Base-by-base conservation (phyloP, 176 grass and related monocot species). In the Triticum urartu region DNA sequence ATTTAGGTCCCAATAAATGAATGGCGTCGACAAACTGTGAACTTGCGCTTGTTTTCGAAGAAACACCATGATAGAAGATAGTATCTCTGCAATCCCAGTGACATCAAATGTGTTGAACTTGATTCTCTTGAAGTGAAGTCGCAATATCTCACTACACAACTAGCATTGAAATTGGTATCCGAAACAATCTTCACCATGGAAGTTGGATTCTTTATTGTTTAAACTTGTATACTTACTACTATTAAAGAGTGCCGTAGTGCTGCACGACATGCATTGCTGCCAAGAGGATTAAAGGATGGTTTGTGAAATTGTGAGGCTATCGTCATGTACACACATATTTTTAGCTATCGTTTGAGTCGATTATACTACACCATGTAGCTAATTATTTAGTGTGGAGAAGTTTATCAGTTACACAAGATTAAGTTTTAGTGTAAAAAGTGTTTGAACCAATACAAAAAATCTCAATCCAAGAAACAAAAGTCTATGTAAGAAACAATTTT, bases 1-100 rank as follows among this genome's bases (percentile, higher is more conserved):
- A 32, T 78, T 78, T 77, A 91, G 90, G 86, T 88, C 47, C 78
- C 86, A 0, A 88, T 88, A 80, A 84, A 85, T 81, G 89, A 91
- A 64, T 91, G 89, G 86, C 82, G 82, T 3, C 26, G 77, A 9
- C 86, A 91, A 68, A 88, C n/a, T 64, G 82, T 78, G 34, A 81
- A 72, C 14, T 5, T 91, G 71, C 90, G 64, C 5, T 0, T 69
- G 9, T 38, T 85, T 32, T 88, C n/a, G 9, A 91, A 88, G 82
- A 81, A 81, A 68, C 21, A 25, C 25, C 35, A 13, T 0, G 26
- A 11, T 6, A 40, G 21, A 61, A 78, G 64, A 78, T 86, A 90
- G 14, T 50, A 15, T 76, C 2, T 80, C 20, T 15, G 18, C 68
- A 34, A 67, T 67, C 9, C 40, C 43, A 43, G 33, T 26, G 22